phyloP scores from a whole-genome alignment of 1,284 basidiomycete genomes.

The Ustilago curta region DNA sequence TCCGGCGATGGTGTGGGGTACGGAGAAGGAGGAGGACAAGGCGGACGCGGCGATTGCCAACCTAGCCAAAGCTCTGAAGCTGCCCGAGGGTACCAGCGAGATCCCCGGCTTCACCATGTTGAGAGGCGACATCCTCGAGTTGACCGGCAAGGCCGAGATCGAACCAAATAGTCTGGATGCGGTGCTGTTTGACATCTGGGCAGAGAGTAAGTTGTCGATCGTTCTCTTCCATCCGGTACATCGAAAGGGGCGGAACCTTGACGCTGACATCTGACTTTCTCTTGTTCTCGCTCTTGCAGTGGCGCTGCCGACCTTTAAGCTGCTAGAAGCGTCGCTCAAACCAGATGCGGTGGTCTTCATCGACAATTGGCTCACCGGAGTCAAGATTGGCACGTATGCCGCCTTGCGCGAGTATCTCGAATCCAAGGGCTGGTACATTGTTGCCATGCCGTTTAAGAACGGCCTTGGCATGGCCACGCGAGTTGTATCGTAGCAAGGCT shows the following conservation, averaged over 20 bases:
- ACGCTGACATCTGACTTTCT: slow-evolving; percentile 5
- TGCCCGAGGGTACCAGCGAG: slow-evolving; percentile 22
- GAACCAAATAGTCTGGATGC: slow-evolving; percentile 27
- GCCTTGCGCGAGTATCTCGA: slow-evolving; percentile 33
- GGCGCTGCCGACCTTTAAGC: slow-evolving; percentile 45
- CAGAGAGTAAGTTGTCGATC: slow-evolving; percentile 26
- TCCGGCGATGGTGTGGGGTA: slow-evolving; percentile 32
- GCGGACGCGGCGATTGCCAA: slow-evolving; percentile 28
- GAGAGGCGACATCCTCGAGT: slow-evolving; percentile 36
- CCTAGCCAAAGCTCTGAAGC: slow-evolving; percentile 23
- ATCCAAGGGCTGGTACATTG: slow-evolving; percentile 36
- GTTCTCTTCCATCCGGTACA: too few relatives aligned
- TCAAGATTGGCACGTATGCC: slow-evolving; percentile 33
- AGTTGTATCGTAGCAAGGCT: slow-evolving; percentile 11
- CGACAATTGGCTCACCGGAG: slow-evolving; percentile 41
- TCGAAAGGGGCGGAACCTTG: too few relatives aligned
- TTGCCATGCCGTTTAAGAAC: slow-evolving; percentile 44
- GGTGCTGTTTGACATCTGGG: slow-evolving; percentile 51
- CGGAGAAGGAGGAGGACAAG: slow-evolving; percentile 46
- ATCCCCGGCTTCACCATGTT: slow-evolving; percentile 37
- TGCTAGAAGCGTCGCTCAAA: slow-evolving; percentile 33
- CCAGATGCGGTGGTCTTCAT: slow-evolving; percentile 39
- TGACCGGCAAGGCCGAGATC: slow-evolving; percentile 25
- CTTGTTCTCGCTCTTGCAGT: slow-evolving; percentile 5
- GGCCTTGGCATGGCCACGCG: slow-evolving; percentile 39